Evolutionary conservation across 768 basidiomycete species (phyloP).

Genomic region (Lactifluus volemus): DNA sequence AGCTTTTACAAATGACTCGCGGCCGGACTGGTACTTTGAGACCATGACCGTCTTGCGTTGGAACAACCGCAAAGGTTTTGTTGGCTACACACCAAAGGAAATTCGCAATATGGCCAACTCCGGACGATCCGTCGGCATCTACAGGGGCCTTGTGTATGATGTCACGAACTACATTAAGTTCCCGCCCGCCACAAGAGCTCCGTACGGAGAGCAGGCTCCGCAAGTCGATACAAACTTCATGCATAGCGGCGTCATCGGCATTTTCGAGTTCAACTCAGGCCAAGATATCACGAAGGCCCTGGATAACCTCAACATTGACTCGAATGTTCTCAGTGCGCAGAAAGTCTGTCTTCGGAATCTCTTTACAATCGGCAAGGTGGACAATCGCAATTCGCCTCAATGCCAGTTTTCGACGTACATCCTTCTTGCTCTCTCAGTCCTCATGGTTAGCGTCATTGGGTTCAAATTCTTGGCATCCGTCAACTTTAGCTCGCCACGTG

Average conservation of each 20-base stretch:
- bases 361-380: conserved; percentile 85
- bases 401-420: conserved; percentile 90
- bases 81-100: conserved; percentile 74
- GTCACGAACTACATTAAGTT: conserved; percentile 69
- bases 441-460: conserved; percentile 93
- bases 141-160: conserved; percentile 81
- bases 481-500: conserved; percentile 69
- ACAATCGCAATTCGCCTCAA: conserved; percentile 85
- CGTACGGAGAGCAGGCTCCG: conserved; percentile 37
- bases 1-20: conserved; percentile 73
- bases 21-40: conserved; percentile 98
- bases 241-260: conserved; percentile 51
- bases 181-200: conserved; percentile 47
- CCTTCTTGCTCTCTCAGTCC: conserved; percentile 74
- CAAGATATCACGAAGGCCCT: conserved; percentile 73
- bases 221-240: conserved; percentile 56
- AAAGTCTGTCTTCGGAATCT: conserved; percentile 88
- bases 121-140: conserved; percentile 70
- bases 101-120: conserved; percentile 60
- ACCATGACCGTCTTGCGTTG: conserved; percentile 90
- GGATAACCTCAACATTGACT: conserved; percentile 52
- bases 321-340: conserved; percentile 56
- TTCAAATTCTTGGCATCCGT: conserved; percentile 94
- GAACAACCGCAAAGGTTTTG: conserved; percentile 77
- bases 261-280: conserved; percentile 74